Evolutionary conservation across 441 rosid species (phyloP).

Genomic region (Omphalea diandra): DNA sequence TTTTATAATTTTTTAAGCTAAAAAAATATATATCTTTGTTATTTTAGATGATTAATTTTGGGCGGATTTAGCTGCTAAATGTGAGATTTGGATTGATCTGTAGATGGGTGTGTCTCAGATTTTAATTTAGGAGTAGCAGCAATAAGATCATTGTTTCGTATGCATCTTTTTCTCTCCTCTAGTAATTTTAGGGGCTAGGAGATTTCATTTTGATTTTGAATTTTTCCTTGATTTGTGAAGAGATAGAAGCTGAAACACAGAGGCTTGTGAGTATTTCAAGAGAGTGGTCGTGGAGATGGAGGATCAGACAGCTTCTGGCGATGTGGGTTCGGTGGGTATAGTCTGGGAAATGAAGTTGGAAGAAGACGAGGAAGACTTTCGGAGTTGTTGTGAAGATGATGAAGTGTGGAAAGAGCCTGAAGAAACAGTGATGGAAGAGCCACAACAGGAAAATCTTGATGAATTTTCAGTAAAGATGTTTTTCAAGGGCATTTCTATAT

Average conservation of each 20-base stretch:
- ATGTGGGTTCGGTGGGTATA: constrained; percentile 34
- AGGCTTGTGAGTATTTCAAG: constrained; percentile 2
- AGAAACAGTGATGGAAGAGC: constrained; percentile 49
- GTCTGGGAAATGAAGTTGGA: constrained; percentile 42
- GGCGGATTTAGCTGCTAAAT: constrained; percentile 8
- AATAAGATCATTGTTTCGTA: too few species aligned
- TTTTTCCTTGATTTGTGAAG: constrained; percentile 7
- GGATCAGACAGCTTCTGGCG: constrained; percentile 34
- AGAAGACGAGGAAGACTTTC: constrained; percentile 85
- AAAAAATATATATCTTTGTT: constrained; percentile 11
- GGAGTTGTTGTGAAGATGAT: constrained; percentile 90
- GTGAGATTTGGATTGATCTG: constrained; percentile 37
- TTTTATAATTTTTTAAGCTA: neutral
- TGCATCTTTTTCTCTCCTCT: too few species aligned
- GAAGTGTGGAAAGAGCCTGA: constrained; percentile 81
- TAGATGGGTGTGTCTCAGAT: constrained; percentile 20
- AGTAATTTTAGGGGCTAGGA: neutral
- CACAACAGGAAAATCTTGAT: constrained; percentile 40
- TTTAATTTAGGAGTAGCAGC: constrained; percentile 20
- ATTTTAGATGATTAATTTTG: constrained; percentile 20
- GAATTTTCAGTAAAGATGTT: constrained; percentile 78
- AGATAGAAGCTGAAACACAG: constrained; percentile 20
- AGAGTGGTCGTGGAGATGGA: constrained; percentile 42
- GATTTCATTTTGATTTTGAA: constrained; percentile 1
- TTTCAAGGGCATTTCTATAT: constrained; percentile 75